Percentiles rank a stretch among this genome's conserved stretches.
Conservation (phyloP, 352 stramenopile genomes). For the Pythium vanterpoolii region DNA sequence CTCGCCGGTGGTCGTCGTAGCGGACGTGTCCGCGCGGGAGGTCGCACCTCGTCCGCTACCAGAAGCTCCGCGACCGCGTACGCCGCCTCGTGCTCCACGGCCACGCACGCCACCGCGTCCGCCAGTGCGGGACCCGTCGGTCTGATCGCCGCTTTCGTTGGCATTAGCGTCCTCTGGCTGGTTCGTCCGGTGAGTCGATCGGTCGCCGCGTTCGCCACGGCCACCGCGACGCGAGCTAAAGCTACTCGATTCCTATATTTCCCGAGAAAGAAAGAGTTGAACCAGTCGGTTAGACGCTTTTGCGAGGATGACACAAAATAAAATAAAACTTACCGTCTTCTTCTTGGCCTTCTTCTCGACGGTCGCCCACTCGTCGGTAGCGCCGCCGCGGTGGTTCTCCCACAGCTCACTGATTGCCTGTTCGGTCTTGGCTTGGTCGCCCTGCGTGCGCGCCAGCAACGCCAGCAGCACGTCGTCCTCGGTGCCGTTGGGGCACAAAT, state of each 20-base stretch:
- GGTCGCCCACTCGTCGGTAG: constrained; percentile 67
- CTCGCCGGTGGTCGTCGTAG: constrained; percentile 41
- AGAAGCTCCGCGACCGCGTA: too few relatives aligned
- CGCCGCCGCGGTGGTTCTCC: constrained; percentile 69
- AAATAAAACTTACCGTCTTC: constrained; percentile 24
- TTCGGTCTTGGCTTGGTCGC: constrained; percentile 67
- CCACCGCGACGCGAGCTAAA: constrained; percentile 4
- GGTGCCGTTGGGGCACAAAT: constrained; percentile 78
- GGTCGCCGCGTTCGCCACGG: constrained; percentile 5
- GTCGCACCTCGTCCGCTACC: too few relatives aligned
- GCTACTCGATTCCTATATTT: constrained; percentile 5
- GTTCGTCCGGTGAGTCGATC: background rate
- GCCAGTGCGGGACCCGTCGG: background rate
- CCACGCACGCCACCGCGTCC: constrained; percentile 48
- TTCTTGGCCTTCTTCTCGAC: constrained; percentile 83
- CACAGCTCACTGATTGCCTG: constrained; percentile 80
- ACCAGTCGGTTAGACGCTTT: background rate
- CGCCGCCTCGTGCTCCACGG: constrained; percentile 25
- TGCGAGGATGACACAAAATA: background rate
- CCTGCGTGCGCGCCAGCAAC: constrained; percentile 70
- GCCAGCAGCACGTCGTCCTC: constrained; percentile 68
- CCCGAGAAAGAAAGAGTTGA: background rate
- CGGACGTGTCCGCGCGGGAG: constrained; percentile 29
- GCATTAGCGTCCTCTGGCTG: constrained; percentile 7
- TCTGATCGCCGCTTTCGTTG: background rate